Base-by-base conservation (phyloP, 2,329 filamentous ascomycete species). In the Ilyonectria mors-panacis region DNA sequence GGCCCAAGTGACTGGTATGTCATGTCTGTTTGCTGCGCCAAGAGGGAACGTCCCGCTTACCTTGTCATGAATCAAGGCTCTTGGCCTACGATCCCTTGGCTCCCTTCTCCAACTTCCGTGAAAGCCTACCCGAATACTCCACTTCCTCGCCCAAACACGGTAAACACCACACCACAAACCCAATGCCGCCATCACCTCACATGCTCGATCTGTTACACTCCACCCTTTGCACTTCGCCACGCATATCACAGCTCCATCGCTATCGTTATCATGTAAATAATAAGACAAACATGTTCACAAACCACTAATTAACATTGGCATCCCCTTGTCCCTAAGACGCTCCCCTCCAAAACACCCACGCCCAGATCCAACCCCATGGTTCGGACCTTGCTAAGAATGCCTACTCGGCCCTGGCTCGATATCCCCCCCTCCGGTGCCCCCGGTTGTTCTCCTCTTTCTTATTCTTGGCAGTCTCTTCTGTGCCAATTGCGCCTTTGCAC, bases 171-270 rank as follows among this genome's bases (percentile, higher is more conserved):
- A 55, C 35, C 53, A 55, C 13, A 39, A 55, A 55, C 21, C 39
- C 54, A 47, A 50, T 47, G 56, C 10, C 48, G 56, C 10, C 48
- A 65, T 50, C 56, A 50, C 39, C 30, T 59, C 28, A 47, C 33
- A 23, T 37, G 9, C 19, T 30, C 50, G 23, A 47, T 50, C 23
- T 35, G 42, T 51, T 2, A 45, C 21, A 17, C n/a, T n/a, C 33
- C 8, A 28, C 21, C 12, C 12, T 10, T 47, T 45, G 33, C 33
- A 23, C 51, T 50, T 42, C 62, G 33, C 8, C 44, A 42, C 30
- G 33, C 44, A 19, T 51, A 57, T 57, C 42, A 23, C 42, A n/a
- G 42, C n/a, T 37, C 42, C 56, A 39, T 58, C 53, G 35, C 45
- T 28, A 54, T 58, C 45, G 23, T 13, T 23, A n/a, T 48, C 60